Evolutionary conservation across 2,329 filamentous ascomycete species (phyloP).

Genomic region (Emergomyces africanus): DNA sequence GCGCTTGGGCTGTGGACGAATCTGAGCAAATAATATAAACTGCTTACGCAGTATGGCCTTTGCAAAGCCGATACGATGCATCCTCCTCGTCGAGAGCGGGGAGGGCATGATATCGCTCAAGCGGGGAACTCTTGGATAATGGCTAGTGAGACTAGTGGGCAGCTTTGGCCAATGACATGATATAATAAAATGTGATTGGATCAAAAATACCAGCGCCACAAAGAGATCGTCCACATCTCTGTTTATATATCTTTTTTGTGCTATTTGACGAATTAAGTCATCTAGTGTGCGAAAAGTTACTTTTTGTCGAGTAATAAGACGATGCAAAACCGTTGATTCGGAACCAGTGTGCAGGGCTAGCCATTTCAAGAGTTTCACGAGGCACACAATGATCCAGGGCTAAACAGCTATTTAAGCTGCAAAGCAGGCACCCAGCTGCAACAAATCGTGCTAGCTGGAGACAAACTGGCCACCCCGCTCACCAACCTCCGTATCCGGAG

Average conservation of each 20-base stretch:
- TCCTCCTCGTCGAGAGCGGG: neutral
- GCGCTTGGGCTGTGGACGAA: neutral
- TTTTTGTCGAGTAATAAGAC: neutral
- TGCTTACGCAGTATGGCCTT: neutral
- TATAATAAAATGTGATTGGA: too few species aligned
- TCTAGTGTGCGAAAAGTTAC: neutral
- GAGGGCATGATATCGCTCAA: neutral
- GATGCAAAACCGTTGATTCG: neutral
- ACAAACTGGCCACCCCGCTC: neutral
- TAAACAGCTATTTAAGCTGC: neutral
- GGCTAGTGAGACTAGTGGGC: neutral
- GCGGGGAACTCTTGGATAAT: neutral
- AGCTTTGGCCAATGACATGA: neutral
- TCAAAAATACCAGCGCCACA: too few species aligned
- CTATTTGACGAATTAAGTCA: neutral
- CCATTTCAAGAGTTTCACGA: neutral
- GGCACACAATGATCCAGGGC: neutral
- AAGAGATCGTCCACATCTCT: too few species aligned
- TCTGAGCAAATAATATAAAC: neutral
- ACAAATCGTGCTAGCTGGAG: neutral
- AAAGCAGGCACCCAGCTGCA: neutral
- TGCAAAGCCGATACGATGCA: neutral
- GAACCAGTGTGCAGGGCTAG: neutral
- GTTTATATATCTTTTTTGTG: neutral
- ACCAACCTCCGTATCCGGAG: neutral